Evolutionary conservation across 495 filamentous ascomycete genomes (phyloP), one percentile per base, ranked within the genome.

Genomic region (Neurospora tetraspora): DNA sequence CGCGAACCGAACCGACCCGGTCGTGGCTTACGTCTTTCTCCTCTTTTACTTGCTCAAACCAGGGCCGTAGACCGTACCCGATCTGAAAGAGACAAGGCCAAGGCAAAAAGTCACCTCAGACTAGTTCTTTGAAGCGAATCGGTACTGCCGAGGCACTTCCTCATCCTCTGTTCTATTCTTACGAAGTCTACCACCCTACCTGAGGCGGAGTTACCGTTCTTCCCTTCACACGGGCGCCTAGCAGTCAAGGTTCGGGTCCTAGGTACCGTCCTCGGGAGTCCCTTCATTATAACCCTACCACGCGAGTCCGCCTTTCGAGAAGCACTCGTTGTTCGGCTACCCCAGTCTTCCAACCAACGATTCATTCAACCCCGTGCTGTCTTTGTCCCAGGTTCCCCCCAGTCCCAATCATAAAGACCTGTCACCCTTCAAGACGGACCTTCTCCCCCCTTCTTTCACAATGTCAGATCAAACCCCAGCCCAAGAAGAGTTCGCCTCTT

Each of bases 401-500:
- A 16, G 27, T 34, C 53, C 53, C 23, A 18, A 18, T 61, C 27
- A 61, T 34, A 34, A 61, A 34, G 5, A 61, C 27, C 27, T 61
- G 14, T 61, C 77, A 68, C 73, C 69, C 70, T 37, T 40, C 20
- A 16, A 20, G 23, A 36, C 47, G 27, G 37, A 16, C 69, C 68
- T 65, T 70, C 71, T 72, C 73, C 73, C 75, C 65, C 73, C 80
- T 61, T 34, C 23, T 34, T 61, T 61, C 85, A 88, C 39, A 71
- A 92, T 92, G 90, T 81, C 74, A 59, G 81, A 85, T 65, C 83
- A 81, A 8, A 84, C 82, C 36, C 81, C 91, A 43, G 94, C 93
- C 59, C 92, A 96, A 83, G 90, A 94, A 83, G 94, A 97, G 85
- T 94, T 94, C 86, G 87, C 93, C 79, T 82, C 84, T 71, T 86